Evolutionary conservation across 1,284 basidiomycete species (phyloP), one percentile per base, ranked within the genome.

Genomic region (Anthracocystis setariae): DNA sequence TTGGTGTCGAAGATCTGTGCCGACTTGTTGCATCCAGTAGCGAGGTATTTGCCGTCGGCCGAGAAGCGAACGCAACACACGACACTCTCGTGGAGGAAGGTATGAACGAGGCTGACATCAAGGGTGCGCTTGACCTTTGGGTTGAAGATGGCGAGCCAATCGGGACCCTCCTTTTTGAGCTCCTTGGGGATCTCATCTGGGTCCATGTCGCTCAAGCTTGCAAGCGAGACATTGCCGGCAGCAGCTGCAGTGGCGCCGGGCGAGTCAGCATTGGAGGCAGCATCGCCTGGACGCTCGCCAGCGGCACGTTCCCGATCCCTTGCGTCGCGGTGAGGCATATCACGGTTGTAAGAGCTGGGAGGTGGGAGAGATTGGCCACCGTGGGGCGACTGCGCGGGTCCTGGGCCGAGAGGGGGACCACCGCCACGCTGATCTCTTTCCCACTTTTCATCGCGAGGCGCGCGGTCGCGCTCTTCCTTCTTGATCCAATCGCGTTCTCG

Each of bases 61-160:
- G 91, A 93, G 85, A 96, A 94, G 46, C 90, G 88, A 44, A 95
- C 92, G 82, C 92, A 94, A 84, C 92, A 94, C 0, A 94, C 93
- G 12, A 94, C 92, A 29, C 70, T 94, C 83, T 96, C 93, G 83
- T 98, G 95, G 79, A 90, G 89, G 32, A 98, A 86, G 1, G 92
- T 96, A 83, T 98, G 93, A 20, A 94, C 90, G 55, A 98, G 84
- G 46, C 86, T 86, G n/a, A 98, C 92, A 82, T 98, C 93, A 56
- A 96, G 85, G 60, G 88, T 87, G 47, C 90, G 87, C 84, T 93
- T 92, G 21, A 86, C 88, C 77, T 91, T 90, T 15, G 92, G 90
- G 82, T 93, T 96, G 86, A 93, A 97, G 51, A 96, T 88, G 18
- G 92, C 93, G 78, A 94, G 91, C 95, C 95, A 98, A 84, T 98